phyloP scores from a whole-genome alignment of 352 stramenopile genomes.

The Globisporangium canariense region DNA sequence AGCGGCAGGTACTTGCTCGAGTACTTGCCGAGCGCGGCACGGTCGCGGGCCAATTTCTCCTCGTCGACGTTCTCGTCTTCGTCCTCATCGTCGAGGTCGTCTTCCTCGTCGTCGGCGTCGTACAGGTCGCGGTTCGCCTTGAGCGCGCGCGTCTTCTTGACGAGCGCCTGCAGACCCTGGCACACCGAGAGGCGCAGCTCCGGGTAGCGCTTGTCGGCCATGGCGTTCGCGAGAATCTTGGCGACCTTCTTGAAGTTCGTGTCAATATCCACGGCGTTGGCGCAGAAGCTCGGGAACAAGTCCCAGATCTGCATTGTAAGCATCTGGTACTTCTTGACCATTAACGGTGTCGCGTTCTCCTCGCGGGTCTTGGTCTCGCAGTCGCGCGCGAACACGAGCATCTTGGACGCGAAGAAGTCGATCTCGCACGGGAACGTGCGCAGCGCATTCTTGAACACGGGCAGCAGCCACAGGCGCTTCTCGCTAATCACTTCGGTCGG shows the following conservation, averaged over 20 bases:
- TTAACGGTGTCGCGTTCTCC: slow-evolving; percentile 58
- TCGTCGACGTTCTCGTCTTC: slow-evolving; percentile 62
- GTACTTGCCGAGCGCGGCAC: slow-evolving; percentile 75
- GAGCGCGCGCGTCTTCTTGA: slow-evolving; percentile 65
- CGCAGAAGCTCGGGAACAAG: slow-evolving; percentile 79
- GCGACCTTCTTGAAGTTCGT: slow-evolving; percentile 83
- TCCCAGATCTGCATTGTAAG: slow-evolving; percentile 80
- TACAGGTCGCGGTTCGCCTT: slow-evolving; percentile 39
- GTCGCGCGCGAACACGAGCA: slow-evolving; percentile 69
- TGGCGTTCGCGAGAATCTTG: slow-evolving; percentile 83
- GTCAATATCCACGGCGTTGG: slow-evolving; percentile 68
- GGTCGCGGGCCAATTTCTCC: slow-evolving; percentile 69
- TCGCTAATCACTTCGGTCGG: slow-evolving; percentile 68
- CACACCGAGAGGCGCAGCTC: slow-evolving; percentile 82
- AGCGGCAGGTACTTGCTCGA: slow-evolving; percentile 81
- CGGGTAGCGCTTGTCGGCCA: slow-evolving; percentile 84
- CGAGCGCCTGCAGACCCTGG: slow-evolving; percentile 76
- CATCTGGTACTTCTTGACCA: slow-evolving; percentile 73
- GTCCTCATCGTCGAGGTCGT: slow-evolving; percentile 34
- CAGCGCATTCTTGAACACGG: slow-evolving; percentile 71
- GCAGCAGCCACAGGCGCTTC: slow-evolving; percentile 76
- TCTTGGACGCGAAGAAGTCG: slow-evolving; percentile 65
- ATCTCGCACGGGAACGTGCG: slow-evolving; percentile 54
- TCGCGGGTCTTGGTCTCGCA: slow-evolving; percentile 68
- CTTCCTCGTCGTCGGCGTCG: slow-evolving; percentile 40